Evolutionary conservation across 495 filamentous ascomycete species (phyloP), one percentile per base, ranked within the genome.

Genomic region (Podospora conica): DNA sequence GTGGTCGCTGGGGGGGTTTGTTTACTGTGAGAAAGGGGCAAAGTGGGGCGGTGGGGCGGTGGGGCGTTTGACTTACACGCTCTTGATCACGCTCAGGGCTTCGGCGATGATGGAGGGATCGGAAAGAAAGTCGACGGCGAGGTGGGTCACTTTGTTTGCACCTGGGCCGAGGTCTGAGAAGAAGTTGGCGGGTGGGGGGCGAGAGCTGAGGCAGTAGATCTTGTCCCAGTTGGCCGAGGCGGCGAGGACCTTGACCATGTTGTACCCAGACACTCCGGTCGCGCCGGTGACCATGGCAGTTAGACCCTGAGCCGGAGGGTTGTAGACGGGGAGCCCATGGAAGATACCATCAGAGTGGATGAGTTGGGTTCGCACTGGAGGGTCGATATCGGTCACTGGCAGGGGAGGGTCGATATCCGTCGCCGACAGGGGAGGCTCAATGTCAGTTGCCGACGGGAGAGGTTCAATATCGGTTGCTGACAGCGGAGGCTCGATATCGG

Each of bases 271-370:
- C 53, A 83, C 82, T 15, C 78, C 84, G 70, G 81, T 86, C 33
- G 81, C 80, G 10, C 84, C 83, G 2, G 83, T 82, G 21, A 87
- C 78, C 57, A 86, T 75, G 1, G 84, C 83, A 2, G 81, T 84
- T 25, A 83, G 71, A 61, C 75, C 75, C 53, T 75, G 71, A 27
- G 70, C 60, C 3, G 53, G 24, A 1, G 23, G 31, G 2, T 56
- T 20, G 8, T 79, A 84, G 22, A 76, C 73, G 8, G 82, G 83
- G 0, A 85, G 76, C 31, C 81, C 80, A 65, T 82, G 77, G 69
- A 76, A 78, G 62, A 82, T 82, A 55, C 79, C 81, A 9, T 70
- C 12, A 28, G 74, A 73, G 40, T 73, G 74, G 25, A 80, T 74
- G 12, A 66, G n/a, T 2, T 58, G 54, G 7, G 18, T 31, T 18